Evolutionary conservation across 169 alveolate species (phyloP), one percentile per base, ranked within the genome.

Genomic region (Eimeria sp.): DNA sequence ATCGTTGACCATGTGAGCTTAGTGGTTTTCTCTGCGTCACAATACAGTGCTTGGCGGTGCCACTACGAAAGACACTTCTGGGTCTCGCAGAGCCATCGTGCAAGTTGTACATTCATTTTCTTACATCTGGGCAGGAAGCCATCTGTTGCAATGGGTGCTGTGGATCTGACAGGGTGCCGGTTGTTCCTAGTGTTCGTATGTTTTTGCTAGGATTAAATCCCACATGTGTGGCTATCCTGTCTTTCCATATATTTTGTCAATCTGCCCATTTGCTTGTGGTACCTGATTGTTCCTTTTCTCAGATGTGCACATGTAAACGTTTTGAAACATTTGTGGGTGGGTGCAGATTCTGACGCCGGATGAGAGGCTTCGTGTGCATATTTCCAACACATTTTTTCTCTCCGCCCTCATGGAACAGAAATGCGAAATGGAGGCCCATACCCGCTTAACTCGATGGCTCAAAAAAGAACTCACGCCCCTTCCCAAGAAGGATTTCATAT

Each of bases 301-400:
- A 73, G 40, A 18, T 73, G 16, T 40, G 83, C 57, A 73, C 4
- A 34, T 30, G 6, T 73, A 30, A 18, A 51, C 18, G 18, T 7
- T n/a, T 25, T 30, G 40, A 25, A 7, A 4, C 70, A 61, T 86
- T 20, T 65, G 86, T 47, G 34, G 25, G 5, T 57, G 94, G 51
- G 10, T 70, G 89, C 94, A 93, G 96, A 61, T 93, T 18, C 40
- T 93, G 94, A 54, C 93, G 54, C 86, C 75, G 57, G 72, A 65
- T 49, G 94, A 93, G 94, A 18, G 89, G 94, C 27, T 40, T 61
- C 87, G 76, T 20, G 89, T 65, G 25, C 83, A 82, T 47, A 70
- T 93, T 83, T 93, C 80, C 78, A 83, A 72, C 80, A 75, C 89
- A n/a, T 93, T 93, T 72, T 93, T 93, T 22, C 72, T 92, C 43